phyloP scores from a whole-genome alignment of 768 basidiomycete species.

The Albatrellus ellisii region DNA sequence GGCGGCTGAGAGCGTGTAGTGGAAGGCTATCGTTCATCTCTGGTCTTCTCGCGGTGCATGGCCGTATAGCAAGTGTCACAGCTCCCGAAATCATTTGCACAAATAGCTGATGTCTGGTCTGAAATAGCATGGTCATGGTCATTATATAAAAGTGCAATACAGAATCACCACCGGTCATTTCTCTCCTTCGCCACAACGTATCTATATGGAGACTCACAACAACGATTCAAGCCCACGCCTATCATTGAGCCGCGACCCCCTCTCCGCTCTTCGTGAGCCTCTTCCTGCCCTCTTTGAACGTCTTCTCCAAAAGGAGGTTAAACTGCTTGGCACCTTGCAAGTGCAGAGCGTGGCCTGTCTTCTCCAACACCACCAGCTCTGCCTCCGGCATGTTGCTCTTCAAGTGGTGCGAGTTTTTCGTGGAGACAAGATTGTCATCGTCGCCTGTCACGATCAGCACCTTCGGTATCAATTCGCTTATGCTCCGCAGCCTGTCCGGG shows the following conservation, averaged over 20 bases:
- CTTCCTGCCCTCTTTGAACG: constrained; percentile 24
- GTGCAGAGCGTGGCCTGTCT: constrained; percentile 52
- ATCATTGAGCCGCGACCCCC: no score
- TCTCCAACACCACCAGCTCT: constrained; percentile 40
- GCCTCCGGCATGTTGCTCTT: constrained; percentile 45
- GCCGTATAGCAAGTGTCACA: no score
- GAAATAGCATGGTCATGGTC: no score
- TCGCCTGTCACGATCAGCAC: constrained; percentile 58
- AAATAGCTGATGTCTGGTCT: no score
- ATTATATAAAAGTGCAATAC: no score
- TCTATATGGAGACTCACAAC: no score
- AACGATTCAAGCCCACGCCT: no score
- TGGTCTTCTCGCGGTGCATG: neutral
- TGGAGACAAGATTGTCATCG: constrained; percentile 43
- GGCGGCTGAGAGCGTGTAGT: constrained; percentile 1
- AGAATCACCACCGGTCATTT: no score
- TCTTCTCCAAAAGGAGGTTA: constrained; percentile 42
- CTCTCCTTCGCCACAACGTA: no score
- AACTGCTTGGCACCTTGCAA: constrained; percentile 35
- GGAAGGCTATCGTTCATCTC: neutral
- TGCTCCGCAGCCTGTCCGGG: constrained; percentile 18
- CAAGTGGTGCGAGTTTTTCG: constrained; percentile 36
- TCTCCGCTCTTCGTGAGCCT: no score
- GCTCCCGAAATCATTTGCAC: no score
- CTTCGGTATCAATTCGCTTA: constrained; percentile 46